These are phyloP conservation scores for Candida maesae DNA, from an alignment of 805 yeast species.

Conservation along the genomic window DNA sequence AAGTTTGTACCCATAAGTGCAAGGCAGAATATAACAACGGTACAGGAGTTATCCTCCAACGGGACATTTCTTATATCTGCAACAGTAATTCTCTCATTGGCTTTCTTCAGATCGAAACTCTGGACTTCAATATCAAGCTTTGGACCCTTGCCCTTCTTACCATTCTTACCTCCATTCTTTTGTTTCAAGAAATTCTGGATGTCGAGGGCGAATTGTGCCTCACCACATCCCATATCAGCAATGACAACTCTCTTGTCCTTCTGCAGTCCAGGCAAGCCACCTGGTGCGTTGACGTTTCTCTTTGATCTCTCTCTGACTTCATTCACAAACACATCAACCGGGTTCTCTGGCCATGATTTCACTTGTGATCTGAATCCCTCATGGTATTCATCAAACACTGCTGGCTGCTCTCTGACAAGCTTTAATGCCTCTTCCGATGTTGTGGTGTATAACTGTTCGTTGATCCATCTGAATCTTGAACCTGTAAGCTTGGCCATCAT, in stretches of 20 bases:
- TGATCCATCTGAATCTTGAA: conserved; percentile 96
- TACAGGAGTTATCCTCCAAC: conserved; percentile 68
- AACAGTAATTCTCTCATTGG: conserved; percentile 89
- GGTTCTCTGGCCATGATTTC: conserved; percentile 97
- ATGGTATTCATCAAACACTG: conserved; percentile 89
- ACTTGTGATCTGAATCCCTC: conserved; percentile 95
- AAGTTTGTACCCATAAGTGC: conserved; percentile 98
- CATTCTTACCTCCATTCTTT: conserved; percentile 31
- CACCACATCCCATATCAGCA: conserved; percentile 99
- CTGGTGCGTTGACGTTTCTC: conserved; percentile 87
- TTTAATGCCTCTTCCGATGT: conserved; percentile 72
- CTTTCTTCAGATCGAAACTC: conserved; percentile 87
- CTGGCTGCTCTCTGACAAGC: conserved; percentile 76
- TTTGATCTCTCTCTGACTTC: conserved; percentile 58
- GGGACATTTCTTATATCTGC: conserved; percentile 95
- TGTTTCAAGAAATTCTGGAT: conserved; percentile 46
- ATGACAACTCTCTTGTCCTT: conserved; percentile 57
- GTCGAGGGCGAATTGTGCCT: conserved; percentile 79
- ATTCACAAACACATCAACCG: conserved; percentile 84
- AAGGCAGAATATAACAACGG: conserved; percentile 88
- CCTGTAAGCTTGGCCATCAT: conserved; percentile 96
- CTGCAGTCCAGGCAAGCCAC: conserved; percentile 80
- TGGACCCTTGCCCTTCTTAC: conserved; percentile 26
- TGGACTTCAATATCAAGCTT: conserved; percentile 61
- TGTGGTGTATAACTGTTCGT: conserved; percentile 91